A percentile compares a stretch with the other conserved stretches of the same genome.
phyloP scores from a whole-genome alignment of 306 rosid species.

The Begonia masoniana region DNA sequence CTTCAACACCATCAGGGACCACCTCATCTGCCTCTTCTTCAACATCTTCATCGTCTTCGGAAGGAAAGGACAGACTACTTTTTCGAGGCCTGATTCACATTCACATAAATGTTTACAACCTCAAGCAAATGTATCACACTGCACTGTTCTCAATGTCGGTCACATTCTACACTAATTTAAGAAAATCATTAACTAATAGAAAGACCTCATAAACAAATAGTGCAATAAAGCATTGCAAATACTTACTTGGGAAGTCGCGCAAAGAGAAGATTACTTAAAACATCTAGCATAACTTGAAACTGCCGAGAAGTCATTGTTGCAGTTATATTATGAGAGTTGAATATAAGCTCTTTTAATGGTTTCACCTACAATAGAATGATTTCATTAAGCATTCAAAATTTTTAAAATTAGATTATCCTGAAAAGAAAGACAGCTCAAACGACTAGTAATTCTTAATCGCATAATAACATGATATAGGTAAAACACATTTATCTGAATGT shows the following conservation, averaged over 20 bases:
- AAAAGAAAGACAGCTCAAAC: too few species aligned
- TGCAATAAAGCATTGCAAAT: not conserved
- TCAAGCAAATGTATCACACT: slow-evolving; percentile 3
- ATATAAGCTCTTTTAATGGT: slow-evolving; percentile 85
- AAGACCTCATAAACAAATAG: too few species aligned
- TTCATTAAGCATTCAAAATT: not conserved
- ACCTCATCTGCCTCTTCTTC: slow-evolving; percentile 98
- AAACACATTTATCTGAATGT: not conserved
- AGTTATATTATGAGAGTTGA: slow-evolving; percentile 73
- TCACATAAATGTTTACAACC: slow-evolving; percentile 12
- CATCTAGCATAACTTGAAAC: slow-evolving; percentile 93
- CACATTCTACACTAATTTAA: too few species aligned
- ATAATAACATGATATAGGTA: slow-evolving; percentile 3
- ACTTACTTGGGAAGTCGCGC: slow-evolving; percentile 90
- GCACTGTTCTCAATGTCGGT: not conserved
- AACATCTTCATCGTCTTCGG: slow-evolving; percentile 88
- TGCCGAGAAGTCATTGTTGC: slow-evolving; percentile 99
- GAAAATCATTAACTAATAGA: too few species aligned
- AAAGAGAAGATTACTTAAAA: slow-evolving; percentile 87
- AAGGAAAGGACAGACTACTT: slow-evolving; percentile 69
- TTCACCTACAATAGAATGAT: slow-evolving; percentile 63
- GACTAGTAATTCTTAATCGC: not conserved
- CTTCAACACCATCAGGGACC: slow-evolving; percentile 99
- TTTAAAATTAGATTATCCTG: too few species aligned
- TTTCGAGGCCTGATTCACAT: slow-evolving; percentile 77